Evolutionary conservation across 805 yeast species (phyloP), one percentile per base, ranked within the genome.

Genomic region (Hanseniaspora pseudoguilliermondii): DNA sequence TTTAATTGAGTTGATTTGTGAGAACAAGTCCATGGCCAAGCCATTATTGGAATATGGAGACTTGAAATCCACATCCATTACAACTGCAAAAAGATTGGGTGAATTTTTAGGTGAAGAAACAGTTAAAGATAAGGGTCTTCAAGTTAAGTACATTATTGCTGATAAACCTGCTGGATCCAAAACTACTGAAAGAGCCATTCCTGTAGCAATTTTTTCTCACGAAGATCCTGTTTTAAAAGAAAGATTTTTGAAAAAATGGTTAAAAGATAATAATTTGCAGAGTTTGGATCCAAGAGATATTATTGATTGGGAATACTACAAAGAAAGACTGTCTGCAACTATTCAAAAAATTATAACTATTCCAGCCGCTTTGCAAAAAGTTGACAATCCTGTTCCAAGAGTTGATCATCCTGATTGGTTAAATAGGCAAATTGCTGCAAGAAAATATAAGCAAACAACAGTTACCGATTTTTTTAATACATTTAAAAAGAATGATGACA

Each of bases 371-470:
- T 73, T 91, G 55, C 98, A 93, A 71, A 80, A 81, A 53, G 79
- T 91, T 18, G 70, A 74, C 15, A 95, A 93, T 64, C 99, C 99
- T 0, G 97, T 95, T 46, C 97, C 97, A 5, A 75, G 97, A 61
- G 91, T 95, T 7, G 79, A 79, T 4, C 97, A 91, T 64, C 99
- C 99, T 0, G 93, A 84, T 34, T 93, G 99, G 99, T 73, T 93
- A 56, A 77, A 75, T 58, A 82, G 76, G 61, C 78, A 77, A 58
- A 80, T 91, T 54, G 74, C 76, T 2, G 71, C 70, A 6, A 78
- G 74, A 55, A 80, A 80, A 55, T 74, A 78, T 63, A 86, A 86
- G 63, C 97, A 91, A 68, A 74, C 81, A 2, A 78, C 81, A 0
- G 70, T 91, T 49, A 75, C 1, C 70, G 70, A 2, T 86, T 85